Conservation (phyloP, 495 filamentous ascomycete genomes). For the Beverwykella pulmonaria region DNA sequence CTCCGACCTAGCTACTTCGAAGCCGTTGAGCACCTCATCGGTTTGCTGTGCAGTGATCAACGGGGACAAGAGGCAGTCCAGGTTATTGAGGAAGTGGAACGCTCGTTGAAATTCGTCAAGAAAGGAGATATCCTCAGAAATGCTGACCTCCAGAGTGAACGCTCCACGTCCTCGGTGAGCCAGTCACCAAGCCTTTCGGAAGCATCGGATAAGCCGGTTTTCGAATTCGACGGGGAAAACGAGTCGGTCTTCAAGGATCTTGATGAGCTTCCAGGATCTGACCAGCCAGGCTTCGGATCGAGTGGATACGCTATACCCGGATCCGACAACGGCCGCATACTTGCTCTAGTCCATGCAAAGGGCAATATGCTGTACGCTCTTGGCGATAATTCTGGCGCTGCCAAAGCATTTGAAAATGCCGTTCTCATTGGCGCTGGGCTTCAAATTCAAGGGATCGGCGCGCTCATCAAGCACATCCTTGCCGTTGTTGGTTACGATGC, state of each 20-base stretch:
- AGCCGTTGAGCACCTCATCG: conserved; percentile 93
- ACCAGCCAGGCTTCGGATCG: conserved; percentile 67
- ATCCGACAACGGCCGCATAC: conserved; percentile 89
- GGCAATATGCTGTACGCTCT: conserved; percentile 97
- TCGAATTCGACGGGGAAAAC: conserved; percentile 62
- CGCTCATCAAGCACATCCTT: conserved; percentile 81
- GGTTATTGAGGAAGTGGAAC: conserved; percentile 88
- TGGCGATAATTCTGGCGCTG: conserved; percentile 80
- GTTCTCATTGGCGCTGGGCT: conserved; percentile 84
- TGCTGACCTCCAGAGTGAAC: conserved; percentile 59
- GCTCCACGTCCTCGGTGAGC: conserved; percentile 57
- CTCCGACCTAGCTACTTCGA: conserved; percentile 90
- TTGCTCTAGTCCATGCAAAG: conserved; percentile 91
- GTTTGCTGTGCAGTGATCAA: conserved; percentile 79
- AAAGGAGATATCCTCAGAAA: conserved; percentile 54
- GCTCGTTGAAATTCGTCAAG: conserved; percentile 62
- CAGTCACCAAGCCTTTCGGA: conserved; percentile 54
- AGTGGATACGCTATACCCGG: conserved; percentile 87
- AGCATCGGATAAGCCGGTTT: conserved; percentile 58
- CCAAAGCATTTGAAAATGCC: conserved; percentile 91
- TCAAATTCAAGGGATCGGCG: conserved; percentile 70
- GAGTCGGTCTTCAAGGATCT: conserved; percentile 38
- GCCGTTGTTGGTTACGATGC: conserved; percentile 61
- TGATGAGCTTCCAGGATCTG: conserved; percentile 40
- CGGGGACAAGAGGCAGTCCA: conserved; percentile 83